These are phyloP conservation scores for Maudiozyma humilis DNA, from an alignment of 1,139 yeast genomes.

Conservation along the genomic window DNA sequence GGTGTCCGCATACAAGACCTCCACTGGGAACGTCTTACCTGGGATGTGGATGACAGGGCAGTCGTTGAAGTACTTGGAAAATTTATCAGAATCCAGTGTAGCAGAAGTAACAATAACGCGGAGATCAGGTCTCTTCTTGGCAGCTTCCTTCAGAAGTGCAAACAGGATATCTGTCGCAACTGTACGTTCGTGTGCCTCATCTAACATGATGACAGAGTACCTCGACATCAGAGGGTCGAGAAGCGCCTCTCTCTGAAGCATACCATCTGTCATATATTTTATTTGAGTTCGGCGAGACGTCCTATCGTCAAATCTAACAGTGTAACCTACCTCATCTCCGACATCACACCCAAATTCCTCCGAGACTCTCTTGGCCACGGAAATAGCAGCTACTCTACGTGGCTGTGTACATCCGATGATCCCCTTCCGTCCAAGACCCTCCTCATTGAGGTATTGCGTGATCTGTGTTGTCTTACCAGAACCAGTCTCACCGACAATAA, in stretches of 20 bases:
- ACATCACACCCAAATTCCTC: conserved; percentile 88
- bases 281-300: conserved; percentile 72
- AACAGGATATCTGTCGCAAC: conserved; percentile 91
- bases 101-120: conserved; percentile 96
- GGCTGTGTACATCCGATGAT: conserved; percentile 97
- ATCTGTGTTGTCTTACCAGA: conserved; percentile 97
- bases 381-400: conserved; percentile 95
- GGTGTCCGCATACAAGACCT: conserved; percentile 92
- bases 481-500: conserved; percentile 97
- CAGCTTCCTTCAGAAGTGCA: conserved; percentile 86
- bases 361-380: conserved; percentile 93
- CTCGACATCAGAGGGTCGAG: conserved; percentile 75
- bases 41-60: conserved; percentile 96
- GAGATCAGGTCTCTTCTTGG: conserved; percentile 72
- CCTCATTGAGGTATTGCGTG: conserved; percentile 93
- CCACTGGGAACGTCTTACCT: conserved; percentile 97
- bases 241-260: conserved; percentile 96
- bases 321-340: conserved; percentile 91
- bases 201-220: conserved; percentile 85
- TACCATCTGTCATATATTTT: conserved; percentile 98
- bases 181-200: conserved; percentile 98
- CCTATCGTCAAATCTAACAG: conserved; percentile 86
- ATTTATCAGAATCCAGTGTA: conserved; percentile 93
- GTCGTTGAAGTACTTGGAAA: conserved; percentile 77
- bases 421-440: conserved; percentile 70